Percentiles rank a stretch among this genome's conserved stretches.
phyloP scores from a whole-genome alignment of 441 rosid genomes.

The Aquilaria agallochum region DNA sequence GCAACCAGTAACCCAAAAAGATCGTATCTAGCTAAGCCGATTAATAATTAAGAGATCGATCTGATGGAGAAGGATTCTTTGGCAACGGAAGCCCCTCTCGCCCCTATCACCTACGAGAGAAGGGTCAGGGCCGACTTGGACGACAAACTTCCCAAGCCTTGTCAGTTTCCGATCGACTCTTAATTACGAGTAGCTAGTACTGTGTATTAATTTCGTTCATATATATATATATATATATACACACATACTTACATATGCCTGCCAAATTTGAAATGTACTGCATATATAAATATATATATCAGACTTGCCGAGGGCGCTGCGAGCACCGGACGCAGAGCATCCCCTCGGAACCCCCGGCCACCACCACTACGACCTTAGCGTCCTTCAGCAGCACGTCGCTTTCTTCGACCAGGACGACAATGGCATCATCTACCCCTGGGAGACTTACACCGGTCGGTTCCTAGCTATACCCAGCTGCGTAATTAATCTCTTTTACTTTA shows the following conservation, averaged over 20 bases:
- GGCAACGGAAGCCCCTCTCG: conserved; percentile 59
- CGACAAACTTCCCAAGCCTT: conserved; percentile 60
- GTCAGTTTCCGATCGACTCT: conserved; percentile 22
- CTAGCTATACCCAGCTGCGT: neutral
- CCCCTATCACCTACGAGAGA: conserved; percentile 62
- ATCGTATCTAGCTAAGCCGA: no score
- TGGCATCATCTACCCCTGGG: conserved; percentile 86
- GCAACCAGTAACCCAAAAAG: neutral
- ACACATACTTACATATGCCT: neutral
- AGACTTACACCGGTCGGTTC: conserved; percentile 54
- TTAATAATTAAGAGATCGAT: conserved; percentile 6
- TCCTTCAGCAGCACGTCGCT: conserved; percentile 86
- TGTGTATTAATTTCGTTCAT: neutral
- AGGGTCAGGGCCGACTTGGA: conserved; percentile 59
- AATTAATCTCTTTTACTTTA: no score
- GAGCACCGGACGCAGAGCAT: conserved; percentile 64
- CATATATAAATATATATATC: neutral
- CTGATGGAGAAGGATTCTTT: conserved; percentile 42
- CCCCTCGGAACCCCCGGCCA: conserved; percentile 65
- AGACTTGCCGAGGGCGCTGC: conserved; percentile 79
- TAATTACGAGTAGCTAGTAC: neutral
- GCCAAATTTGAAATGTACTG: neutral
- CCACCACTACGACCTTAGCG: conserved; percentile 43
- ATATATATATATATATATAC: neutral
- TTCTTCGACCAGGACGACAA: conserved; percentile 72